These are phyloP conservation scores for Taiozyma sp. DNA, from an alignment of 1,139 yeast species.

Conservation along the genomic window DNA sequence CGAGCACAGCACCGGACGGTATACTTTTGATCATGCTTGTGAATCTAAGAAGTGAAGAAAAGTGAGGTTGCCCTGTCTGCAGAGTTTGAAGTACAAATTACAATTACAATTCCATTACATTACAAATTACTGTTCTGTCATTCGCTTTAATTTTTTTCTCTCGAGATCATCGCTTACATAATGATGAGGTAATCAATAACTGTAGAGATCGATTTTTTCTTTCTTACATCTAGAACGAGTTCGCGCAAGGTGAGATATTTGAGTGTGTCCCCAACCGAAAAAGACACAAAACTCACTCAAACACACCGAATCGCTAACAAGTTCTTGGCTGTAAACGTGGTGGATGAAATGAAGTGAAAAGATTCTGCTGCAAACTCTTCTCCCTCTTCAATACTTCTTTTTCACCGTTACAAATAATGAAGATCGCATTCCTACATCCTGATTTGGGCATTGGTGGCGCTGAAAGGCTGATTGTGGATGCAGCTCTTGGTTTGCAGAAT, in stretches of 20 bases:
- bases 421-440: conserved; percentile 87
- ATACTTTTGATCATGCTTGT: not conserved
- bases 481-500: conserved; percentile 80
- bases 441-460: conserved; percentile 98
- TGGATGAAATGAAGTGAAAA: not conserved
- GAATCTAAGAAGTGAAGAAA: not conserved
- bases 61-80: not conserved
- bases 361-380: not conserved
- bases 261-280: not conserved
- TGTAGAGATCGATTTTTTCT: not conserved
- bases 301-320: no score
- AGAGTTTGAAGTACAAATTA: no score
- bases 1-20: conserved; percentile 5
- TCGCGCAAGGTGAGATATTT: not conserved
- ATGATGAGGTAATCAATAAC: not conserved
- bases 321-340: not conserved
- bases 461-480: conserved; percentile 90
- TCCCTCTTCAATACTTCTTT: not conserved
- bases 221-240: not conserved
- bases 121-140: not conserved
- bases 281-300: not conserved
- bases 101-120: not conserved
- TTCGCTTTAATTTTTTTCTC: not conserved
- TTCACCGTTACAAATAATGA: conserved; percentile 26
- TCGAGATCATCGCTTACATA: not conserved